These are phyloP conservation scores for Globisporangium cylindrosporum DNA, from an alignment of 352 stramenopile genomes.

Conservation along the genomic window DNA sequence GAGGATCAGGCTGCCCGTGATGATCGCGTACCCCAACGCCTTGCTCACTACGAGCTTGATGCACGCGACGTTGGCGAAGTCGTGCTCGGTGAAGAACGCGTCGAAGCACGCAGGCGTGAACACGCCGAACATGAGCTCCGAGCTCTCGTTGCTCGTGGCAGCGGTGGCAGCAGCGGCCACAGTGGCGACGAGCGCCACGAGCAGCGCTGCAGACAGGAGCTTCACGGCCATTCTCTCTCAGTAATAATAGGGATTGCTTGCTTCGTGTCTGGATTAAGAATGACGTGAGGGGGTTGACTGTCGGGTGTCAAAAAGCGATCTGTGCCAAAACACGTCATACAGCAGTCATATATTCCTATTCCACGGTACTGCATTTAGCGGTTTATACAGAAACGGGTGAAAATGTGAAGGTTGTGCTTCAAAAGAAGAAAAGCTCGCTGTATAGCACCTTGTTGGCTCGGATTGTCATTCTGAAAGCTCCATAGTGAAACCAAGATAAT, in stretches of 20 bases:
- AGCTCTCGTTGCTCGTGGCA: constrained; percentile 14
- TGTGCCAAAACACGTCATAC: not conserved
- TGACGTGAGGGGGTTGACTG: constrained; percentile 2
- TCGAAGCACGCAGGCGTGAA: constrained; percentile 79
- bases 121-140: constrained; percentile 64
- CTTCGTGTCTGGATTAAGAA: not conserved
- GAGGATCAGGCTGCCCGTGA: constrained; percentile 80
- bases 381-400: not conserved
- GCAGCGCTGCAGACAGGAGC: constrained; percentile 13
- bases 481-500: not conserved
- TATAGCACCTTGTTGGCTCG: not conserved
- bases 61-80: constrained; percentile 81
- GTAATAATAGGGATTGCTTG: not conserved
- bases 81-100: constrained; percentile 73
- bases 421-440: not conserved
- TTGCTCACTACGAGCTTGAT: constrained; percentile 86
- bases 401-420: no score
- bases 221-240: constrained; percentile 2
- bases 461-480: not conserved
- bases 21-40: constrained; percentile 84
- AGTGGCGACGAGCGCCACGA: constrained; percentile 10
- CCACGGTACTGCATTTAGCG: not conserved
- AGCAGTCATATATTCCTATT: not conserved
- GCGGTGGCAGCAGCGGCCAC: constrained; percentile 9
- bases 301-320: not conserved